A percentile compares a stretch with the other conserved stretches of the same genome.
These are phyloP conservation scores for Phytophthora pseudosyringae DNA, from an alignment of 352 stramenopile genomes.

Conservation along the genomic window DNA sequence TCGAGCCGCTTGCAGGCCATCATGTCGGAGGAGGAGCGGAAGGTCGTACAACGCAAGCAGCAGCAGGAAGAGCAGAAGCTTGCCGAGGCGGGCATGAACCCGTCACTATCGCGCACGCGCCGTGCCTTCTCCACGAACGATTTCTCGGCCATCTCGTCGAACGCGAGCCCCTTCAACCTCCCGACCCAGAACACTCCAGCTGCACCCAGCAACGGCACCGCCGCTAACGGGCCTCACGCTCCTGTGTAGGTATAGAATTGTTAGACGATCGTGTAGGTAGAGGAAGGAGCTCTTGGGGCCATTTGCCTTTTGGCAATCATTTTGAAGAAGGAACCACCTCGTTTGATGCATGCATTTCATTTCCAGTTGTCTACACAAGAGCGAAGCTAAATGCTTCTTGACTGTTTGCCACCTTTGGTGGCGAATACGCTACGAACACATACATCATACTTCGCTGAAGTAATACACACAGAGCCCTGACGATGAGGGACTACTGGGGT, in stretches of 20 bases:
- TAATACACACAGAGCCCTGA: constrained; percentile 26
- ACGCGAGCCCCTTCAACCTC: constrained; percentile 24
- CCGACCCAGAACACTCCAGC: constrained; percentile 14
- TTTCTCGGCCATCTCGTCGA: constrained; percentile 48
- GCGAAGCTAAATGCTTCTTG: background rate
- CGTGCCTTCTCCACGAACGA: constrained; percentile 70
- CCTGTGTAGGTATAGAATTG: constrained; percentile 29
- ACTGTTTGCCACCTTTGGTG: constrained; percentile 9
- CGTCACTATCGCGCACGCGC: constrained; percentile 57
- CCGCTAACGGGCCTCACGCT: constrained; percentile 14
- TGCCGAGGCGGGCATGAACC: constrained; percentile 35
- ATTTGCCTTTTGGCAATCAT: constrained; percentile 1
- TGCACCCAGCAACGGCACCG: constrained; percentile 18
- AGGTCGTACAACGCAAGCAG: constrained; percentile 36
- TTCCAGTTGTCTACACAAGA: constrained; percentile 14
- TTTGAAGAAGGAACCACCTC: constrained; percentile 23
- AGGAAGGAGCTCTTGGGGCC: constrained; percentile 5
- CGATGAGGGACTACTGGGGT: background rate
- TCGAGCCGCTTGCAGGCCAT: constrained; percentile 70
- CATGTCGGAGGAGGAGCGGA: constrained; percentile 59
- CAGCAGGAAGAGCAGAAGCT: constrained; percentile 39
- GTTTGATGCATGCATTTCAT: constrained; percentile 3
- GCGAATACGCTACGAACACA: constrained; percentile 30
- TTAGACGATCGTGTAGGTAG: constrained; percentile 29
- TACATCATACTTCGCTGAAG: constrained; percentile 39